A percentile compares a stretch with the other conserved stretches of the same genome.
These are phyloP conservation scores for Saccharum officinarum DNA, from an alignment of 176 grass and related monocot species.

Conservation along the genomic window DNA sequence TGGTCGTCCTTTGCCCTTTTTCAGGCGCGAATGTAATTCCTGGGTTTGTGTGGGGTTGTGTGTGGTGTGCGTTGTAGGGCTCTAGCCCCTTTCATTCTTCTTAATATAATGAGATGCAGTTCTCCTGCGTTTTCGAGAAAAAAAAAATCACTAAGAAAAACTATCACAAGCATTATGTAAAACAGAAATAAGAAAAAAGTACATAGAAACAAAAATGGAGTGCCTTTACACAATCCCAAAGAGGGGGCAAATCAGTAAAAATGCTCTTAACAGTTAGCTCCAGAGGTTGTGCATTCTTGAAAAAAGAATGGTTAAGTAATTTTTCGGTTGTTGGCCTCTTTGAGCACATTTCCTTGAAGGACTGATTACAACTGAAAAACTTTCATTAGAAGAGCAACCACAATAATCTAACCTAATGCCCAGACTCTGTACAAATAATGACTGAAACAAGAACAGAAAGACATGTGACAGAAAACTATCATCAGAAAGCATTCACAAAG, in stretches of 20 bases:
- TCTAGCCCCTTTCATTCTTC: too few species aligned
- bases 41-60: too few species aligned
- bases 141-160: conserved; percentile 22
- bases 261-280: conserved; percentile 81
- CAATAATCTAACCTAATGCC: conserved; percentile 35
- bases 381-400: conserved; percentile 45
- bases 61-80: too few species aligned
- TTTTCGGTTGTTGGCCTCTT: conserved; percentile 94
- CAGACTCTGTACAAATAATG: conserved; percentile 47
- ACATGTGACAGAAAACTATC: conserved; percentile 53
- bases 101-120: too few species aligned
- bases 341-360: conserved; percentile 99
- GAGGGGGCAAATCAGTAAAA: conserved; percentile 77
- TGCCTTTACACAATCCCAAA: conserved; percentile 88
- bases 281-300: conserved; percentile 80
- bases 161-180: conserved; percentile 3
- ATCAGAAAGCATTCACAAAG: conserved; percentile 38
- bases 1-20: too few species aligned
- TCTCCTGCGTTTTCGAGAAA: too few species aligned
- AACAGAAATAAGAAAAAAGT: conserved; percentile 31
- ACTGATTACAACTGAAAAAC: conserved; percentile 74
- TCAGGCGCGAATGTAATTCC: too few species aligned
- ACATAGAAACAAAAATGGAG: conserved; percentile 54
- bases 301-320: conserved; percentile 94
- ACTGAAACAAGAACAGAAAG: conserved; percentile 52